phyloP scores from a whole-genome alignment of 805 yeast genomes.

The Tetrapisispora namnaoensis region DNA sequence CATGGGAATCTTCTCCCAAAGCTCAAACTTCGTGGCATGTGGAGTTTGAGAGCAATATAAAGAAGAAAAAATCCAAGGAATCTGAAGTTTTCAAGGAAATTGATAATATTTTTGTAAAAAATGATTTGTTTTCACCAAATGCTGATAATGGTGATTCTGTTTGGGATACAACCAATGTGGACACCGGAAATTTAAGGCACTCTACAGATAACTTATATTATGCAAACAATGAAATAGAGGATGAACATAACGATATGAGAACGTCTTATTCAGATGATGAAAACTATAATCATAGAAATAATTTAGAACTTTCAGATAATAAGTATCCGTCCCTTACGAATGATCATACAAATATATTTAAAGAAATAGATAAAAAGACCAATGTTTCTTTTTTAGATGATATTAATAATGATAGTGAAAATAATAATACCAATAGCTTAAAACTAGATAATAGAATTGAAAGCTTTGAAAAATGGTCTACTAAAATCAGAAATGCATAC shows the following conservation, averaged over 20 bases:
- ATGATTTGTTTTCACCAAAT: background rate
- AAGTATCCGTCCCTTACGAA: background rate
- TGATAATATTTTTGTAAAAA: background rate
- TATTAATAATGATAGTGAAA: background rate
- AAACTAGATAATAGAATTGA: background rate
- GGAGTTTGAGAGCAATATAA: background rate
- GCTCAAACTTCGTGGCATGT: background rate
- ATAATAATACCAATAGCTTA: background rate
- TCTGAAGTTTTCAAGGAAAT: background rate
- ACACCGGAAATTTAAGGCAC: background rate
- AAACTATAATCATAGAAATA: background rate
- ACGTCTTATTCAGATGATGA: background rate
- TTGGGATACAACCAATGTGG: background rate
- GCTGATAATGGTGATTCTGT: background rate
- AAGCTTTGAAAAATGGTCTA: constrained; percentile 17
- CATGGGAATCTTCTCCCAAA: background rate
- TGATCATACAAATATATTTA: background rate
- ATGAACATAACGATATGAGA: background rate
- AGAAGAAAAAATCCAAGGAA: background rate
- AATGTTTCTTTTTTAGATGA: background rate
- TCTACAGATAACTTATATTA: background rate
- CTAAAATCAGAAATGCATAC: constrained; percentile 19
- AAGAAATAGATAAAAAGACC: background rate
- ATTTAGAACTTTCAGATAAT: background rate
- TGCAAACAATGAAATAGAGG: background rate